Evolutionary conservation across 306 rosid genomes (phyloP), one percentile per base, ranked within the genome.

Genomic region (Cucurbita pepo): DNA sequence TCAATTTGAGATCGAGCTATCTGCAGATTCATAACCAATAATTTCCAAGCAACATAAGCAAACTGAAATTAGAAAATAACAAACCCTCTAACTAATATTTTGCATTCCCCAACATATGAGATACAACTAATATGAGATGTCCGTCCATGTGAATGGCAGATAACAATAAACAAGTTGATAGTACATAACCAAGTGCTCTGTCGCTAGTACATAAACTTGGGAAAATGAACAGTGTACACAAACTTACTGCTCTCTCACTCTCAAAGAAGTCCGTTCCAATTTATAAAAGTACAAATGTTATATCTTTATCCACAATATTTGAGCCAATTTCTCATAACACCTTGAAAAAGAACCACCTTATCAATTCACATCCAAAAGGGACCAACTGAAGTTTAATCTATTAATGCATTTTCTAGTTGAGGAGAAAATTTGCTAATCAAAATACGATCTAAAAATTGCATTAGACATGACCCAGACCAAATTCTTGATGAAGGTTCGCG

Each of bases 1-100:
- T 92, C 95, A 44, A 92, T 85, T 75, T 88, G 88, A 67, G 80
- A 76, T 62, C 79, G 91, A 59, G 91, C 89, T n/a, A 79, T 80
- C 97, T 89, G 79, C 83, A 84, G 40, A 78, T 45, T 12, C 72
- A 73, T 48, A 71, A 78, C 67, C 44, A 55, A 30, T 6, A 7
- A 69, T 12, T 69, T 50, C 21, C 58, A 48, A 25, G 38, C 18
- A 21, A 67, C 41, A 47, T 67, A 22, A 67, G 73, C 45, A 30
- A 69, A 69, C 22, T 25, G 45, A 30, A 30, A 25, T 8, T 15
- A 30, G 10, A 50, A 14, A 25, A 15, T 69, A 30, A 16, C 25
- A 8, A 69, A 48, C 73, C 8, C 12, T 25, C 8, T 25, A 69
- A 34, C 57, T 69, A 14, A 25, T 13, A 0, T 5, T 36, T 60